Evolutionary conservation across 2,329 filamentous ascomycete species (phyloP).

Genomic region (Bertia moriformis): DNA sequence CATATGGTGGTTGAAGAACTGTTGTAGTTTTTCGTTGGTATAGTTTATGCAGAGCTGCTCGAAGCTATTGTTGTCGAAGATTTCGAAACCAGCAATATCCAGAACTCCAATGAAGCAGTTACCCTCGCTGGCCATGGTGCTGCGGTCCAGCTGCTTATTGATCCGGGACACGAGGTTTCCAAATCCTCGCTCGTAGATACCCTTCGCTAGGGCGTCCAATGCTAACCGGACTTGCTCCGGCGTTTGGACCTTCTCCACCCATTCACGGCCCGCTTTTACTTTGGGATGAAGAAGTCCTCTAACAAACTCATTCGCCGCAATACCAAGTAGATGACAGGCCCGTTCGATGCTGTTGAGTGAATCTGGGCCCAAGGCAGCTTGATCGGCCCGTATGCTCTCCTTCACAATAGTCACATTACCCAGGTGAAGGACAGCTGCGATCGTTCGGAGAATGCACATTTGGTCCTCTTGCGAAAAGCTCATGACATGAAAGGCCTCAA

Average conservation of each 20-base stretch:
- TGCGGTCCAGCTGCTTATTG: constrained; percentile 81
- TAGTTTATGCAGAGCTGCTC: constrained; percentile 99
- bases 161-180: constrained; percentile 84
- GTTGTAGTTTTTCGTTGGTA: constrained; percentile 96
- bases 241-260: constrained; percentile 97
- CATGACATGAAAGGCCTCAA: constrained; percentile 92
- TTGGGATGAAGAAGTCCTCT: constrained; percentile 80
- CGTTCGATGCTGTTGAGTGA: constrained; percentile 61
- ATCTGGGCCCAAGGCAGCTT: constrained; percentile 68
- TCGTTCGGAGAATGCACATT: constrained; percentile 64
- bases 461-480: constrained; percentile 80
- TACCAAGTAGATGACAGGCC: constrained; percentile 73
- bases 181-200: constrained; percentile 93
- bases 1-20: constrained; percentile 99
- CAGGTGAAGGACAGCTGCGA: constrained; percentile 82
- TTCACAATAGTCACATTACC: constrained; percentile 84
- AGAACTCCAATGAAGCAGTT: constrained; percentile 93
- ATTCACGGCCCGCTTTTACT: constrained; percentile 90
- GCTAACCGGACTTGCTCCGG: constrained; percentile 86
- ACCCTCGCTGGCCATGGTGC: constrained; percentile 68
- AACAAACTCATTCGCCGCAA: constrained; percentile 70
- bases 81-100: constrained; percentile 97
- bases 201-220: constrained; percentile 84
- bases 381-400: constrained; percentile 79
- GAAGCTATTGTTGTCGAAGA: constrained; percentile 96